Conservation (phyloP, 2,329 filamentous ascomycete species). For the Cordyceps militaris region DNA sequence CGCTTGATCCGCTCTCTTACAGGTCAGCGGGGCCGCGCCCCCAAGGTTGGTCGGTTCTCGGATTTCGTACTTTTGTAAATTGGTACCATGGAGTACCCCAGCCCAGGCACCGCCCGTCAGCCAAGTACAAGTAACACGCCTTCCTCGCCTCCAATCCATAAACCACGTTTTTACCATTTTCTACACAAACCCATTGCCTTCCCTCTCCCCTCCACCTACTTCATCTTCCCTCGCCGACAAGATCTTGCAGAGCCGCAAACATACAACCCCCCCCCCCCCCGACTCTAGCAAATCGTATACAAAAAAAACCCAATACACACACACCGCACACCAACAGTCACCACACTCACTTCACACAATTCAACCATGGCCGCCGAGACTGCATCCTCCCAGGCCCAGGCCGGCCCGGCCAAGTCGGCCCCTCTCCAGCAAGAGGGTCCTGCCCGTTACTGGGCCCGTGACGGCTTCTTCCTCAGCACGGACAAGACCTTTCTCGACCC, state of each 20-base stretch:
- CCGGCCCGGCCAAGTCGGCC: constrained; percentile 8
- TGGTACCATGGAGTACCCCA: background rate
- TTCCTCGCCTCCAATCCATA: background rate
- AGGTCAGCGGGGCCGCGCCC: constrained; percentile 1
- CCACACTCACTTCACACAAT: background rate
- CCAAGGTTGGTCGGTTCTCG: background rate
- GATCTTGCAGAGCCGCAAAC: background rate
- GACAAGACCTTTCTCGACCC: constrained; percentile 49
- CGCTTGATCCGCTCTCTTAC: constrained; percentile 6
- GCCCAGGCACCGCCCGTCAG: background rate
- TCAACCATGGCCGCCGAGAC: constrained; percentile 7
- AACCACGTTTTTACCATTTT: background rate
- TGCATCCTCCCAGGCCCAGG: constrained; percentile 1
- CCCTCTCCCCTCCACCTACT: background rate
- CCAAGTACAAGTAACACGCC: constrained; percentile 7
- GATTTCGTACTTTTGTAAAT: background rate
- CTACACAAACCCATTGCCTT: background rate
- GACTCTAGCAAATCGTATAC: background rate
- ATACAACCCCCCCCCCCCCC: background rate
- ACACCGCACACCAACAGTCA: background rate
- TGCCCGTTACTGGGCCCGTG: constrained; percentile 41
- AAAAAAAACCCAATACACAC: background rate
- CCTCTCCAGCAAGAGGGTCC: constrained; percentile 24
- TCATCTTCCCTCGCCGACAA: background rate
- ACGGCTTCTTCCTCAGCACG: constrained; percentile 54